Evolutionary conservation across 176 grass and related monocot species (phyloP), one percentile per base, ranked within the genome.

Genomic region (Cenchrus americanus): DNA sequence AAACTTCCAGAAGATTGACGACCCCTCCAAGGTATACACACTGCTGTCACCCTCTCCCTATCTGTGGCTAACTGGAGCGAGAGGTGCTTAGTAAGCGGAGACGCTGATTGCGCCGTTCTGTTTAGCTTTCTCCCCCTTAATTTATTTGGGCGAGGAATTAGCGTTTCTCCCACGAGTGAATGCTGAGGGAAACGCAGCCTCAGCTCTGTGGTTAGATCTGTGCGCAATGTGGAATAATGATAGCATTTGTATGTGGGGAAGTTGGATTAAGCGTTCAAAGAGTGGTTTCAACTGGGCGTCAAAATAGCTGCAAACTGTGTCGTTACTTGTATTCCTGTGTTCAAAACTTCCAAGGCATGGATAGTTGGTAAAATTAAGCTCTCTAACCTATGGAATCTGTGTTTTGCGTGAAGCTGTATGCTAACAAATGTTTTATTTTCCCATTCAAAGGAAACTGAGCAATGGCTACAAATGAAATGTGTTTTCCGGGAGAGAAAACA

Each of bases 1-100:
- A 75, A 47, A 83, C 68, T 90, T 90, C 69, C 68, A 73, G 75
- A 90, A 90, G 89, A 73, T 87, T 62, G 69, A 90, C 32, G 75
- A 90, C 79, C 49, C 22, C 37, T 83, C 89, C 62, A 90, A 90
- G 84, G 89, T 90, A 85, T 58, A 10, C 15, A 50, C 48, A 53
- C 19, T 49, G 27, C 26, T 34, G 27, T 10, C 44, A 8, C 49
- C 27, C 9, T 14, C 22, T 27, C 46, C n/a, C 14, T 24, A 50
- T 54, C 27, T 4, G 3, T 49, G 13, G 37, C 23, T 44, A 22
- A 37, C 23, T 66, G 43, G 60, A 80, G 53, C 24, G 18, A 73
- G 41, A n/a, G 27, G 2, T 68, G 51, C 8, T 41, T 51, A n/a
- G 0, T 70, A 37, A 18, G 34, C 26, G 1, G 22, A 54, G 22